phyloP scores from a whole-genome alignment of 1,139 yeast species.

The Citeromyces siamensis region DNA sequence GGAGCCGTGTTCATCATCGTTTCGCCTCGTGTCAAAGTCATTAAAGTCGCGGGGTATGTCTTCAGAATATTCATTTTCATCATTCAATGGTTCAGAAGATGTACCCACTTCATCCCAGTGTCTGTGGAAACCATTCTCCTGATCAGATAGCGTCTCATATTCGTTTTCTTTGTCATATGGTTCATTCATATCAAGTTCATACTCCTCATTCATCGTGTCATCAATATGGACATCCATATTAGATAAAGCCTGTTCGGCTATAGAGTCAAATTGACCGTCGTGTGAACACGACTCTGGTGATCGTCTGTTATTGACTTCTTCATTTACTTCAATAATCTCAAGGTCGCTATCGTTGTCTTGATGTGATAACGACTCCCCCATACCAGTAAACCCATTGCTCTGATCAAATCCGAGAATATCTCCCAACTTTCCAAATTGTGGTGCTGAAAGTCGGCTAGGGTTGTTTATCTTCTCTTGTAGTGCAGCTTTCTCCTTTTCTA shows the following conservation, averaged over 20 bases:
- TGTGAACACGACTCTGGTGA: too few species aligned
- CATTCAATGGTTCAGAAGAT: too few species aligned
- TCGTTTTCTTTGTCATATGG: constrained; percentile 5
- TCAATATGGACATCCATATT: not conserved
- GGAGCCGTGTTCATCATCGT: too few species aligned
- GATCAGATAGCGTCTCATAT: too few species aligned
- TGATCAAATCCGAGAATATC: not conserved
- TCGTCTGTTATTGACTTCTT: not conserved
- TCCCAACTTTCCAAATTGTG: not conserved
- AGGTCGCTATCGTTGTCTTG: constrained; percentile 6
- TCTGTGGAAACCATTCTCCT: too few species aligned
- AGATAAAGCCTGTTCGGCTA: not conserved
- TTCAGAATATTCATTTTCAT: too few species aligned
- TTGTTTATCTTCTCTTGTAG: constrained; percentile 5
- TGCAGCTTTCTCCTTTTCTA: constrained; percentile 6
- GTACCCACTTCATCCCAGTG: too few species aligned
- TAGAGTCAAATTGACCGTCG: not conserved
- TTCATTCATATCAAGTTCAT: constrained; percentile 6
- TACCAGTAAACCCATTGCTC: not conserved
- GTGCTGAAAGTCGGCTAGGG: not conserved
- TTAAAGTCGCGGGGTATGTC: too few species aligned
- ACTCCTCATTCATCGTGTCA: constrained; percentile 6
- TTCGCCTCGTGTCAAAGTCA: too few species aligned
- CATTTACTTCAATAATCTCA: constrained; percentile 6
- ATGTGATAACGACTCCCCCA: too few species aligned